Conservation (phyloP, 345 rosid species). For the Excoecaria cochinchinensis region DNA sequence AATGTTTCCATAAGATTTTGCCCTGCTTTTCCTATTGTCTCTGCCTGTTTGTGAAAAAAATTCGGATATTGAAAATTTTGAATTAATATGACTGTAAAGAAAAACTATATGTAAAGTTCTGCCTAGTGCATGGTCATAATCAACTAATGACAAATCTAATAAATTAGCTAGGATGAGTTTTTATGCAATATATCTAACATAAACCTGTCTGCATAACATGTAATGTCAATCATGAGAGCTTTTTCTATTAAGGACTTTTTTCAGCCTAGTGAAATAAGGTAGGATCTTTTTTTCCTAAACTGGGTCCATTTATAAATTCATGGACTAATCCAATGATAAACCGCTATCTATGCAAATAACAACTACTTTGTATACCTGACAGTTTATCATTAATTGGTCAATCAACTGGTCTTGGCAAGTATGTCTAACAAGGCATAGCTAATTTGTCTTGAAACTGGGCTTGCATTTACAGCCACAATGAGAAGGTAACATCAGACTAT, state of each 20-base stretch:
- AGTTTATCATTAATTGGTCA: too few relatives aligned
- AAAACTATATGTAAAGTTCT: background rate
- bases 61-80: background rate
- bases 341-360: too few relatives aligned
- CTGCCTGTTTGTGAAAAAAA: conserved; percentile 52
- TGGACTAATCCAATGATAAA: too few relatives aligned
- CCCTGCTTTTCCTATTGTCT: conserved; percentile 67
- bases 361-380: too few relatives aligned
- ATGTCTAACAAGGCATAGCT: background rate
- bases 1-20: conserved; percentile 70
- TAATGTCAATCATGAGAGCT: background rate
- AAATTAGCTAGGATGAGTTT: background rate
- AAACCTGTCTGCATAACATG: background rate
- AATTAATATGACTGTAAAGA: background rate
- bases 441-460: background rate
- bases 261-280: too few relatives aligned
- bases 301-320: too few relatives aligned
- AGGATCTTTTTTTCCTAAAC: too few relatives aligned
- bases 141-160: background rate
- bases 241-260: background rate
- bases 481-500: background rate
- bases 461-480: background rate
- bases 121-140: background rate
- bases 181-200: background rate
- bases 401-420: too few relatives aligned